Conservation (phyloP, 345 rosid genomes). For the Melaleuca quinquenervia region DNA sequence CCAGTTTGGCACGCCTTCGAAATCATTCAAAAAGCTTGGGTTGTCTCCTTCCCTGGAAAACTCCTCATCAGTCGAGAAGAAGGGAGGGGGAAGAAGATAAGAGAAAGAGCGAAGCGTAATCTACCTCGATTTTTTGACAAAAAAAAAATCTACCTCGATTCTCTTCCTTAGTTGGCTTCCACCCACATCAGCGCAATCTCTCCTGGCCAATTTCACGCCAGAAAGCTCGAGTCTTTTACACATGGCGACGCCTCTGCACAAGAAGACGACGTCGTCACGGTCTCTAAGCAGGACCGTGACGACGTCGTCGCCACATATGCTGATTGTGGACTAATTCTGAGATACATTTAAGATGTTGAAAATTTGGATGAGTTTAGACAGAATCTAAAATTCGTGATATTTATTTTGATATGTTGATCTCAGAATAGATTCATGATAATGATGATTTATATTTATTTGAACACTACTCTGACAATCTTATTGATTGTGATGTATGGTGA, state of each 20-base stretch:
- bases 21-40: neutral
- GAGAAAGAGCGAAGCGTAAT: neutral
- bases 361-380: no score
- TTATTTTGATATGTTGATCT: no score
- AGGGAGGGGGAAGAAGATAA: no score
- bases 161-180: neutral
- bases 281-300: neutral
- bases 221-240: neutral
- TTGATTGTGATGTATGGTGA: no score
- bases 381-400: no score
- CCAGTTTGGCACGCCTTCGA: neutral
- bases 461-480: no score
- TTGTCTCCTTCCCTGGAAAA: neutral
- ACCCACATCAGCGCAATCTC: neutral
- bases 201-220: neutral
- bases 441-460: no score
- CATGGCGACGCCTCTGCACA: neutral
- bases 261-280: neutral
- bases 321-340: no score
- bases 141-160: neutral
- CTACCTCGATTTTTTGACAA: neutral
- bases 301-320: no score
- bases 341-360: no score
- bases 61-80: neutral
- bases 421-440: no score